Evolutionary conservation across 2,329 filamentous ascomycete species (phyloP), one percentile per base, ranked within the genome.

Genomic region (Stachybotrys elegans): DNA sequence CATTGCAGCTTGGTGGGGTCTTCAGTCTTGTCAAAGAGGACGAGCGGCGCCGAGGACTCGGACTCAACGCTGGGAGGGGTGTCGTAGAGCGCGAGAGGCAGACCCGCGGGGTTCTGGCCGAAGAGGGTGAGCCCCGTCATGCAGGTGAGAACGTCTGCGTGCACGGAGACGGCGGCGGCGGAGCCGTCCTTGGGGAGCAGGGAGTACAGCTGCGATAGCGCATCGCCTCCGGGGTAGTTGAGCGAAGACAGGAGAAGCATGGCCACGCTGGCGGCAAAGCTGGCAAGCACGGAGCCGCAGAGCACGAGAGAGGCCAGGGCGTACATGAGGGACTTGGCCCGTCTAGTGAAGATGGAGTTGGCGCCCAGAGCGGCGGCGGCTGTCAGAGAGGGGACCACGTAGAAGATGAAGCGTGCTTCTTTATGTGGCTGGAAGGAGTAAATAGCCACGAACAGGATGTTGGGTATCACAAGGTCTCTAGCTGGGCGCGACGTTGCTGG

Each of bases 391-490:
- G 93, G 93, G 20, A 95, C 75, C 42, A 81, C 76, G 67, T 97
- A 97, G 56, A 97, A 82, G 54, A 98, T 84, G 71, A 98, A 98
- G 16, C 93, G 86, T 62, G 90, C 86, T 68, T 98, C 93, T 62
- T 98, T 98, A 70, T 98, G 93, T 1, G 92, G 91, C 49, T 95
- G 86, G 41, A 89, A 56, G 50, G 89, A 95, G 71, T 95, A 97
- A 35, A 94, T 64, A 5, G 76, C 76, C 17, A 94, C 73, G 62
- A 91, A 98, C 22, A 78, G 63, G 2, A 94, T 52, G 9, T 79
- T 76, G 0, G 93, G 90, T 3, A 84, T 54, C 4, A 87, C 71
- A 1, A 88, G 56, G 6, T 70, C 67, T 14, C 65, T 58, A 0
- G 73, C 70, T 5, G 66, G 62, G 4, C 60, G 61, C 8, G 65